Evolutionary conservation across 208 protist species (phyloP).

Genomic region (Crithidia expoeki): DNA sequence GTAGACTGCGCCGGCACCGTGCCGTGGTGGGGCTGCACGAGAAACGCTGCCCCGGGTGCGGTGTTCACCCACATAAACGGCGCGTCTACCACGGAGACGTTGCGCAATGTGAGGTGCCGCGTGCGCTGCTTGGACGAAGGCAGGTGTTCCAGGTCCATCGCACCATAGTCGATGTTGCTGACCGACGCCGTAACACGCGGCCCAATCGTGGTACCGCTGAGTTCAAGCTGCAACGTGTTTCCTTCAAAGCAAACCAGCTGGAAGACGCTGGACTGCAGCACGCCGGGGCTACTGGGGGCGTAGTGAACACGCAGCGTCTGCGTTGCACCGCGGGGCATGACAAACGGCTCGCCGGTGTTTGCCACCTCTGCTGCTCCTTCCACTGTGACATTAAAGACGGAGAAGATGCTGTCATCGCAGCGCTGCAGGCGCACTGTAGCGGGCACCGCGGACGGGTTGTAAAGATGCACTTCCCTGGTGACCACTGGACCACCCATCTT

Average conservation of each 20-base stretch:
- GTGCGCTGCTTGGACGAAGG: slow-evolving; percentile 36
- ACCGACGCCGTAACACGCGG: slow-evolving; percentile 61
- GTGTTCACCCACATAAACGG: slow-evolving; percentile 30
- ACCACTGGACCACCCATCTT: slow-evolving; percentile 32
- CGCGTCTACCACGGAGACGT: slow-evolving; percentile 45
- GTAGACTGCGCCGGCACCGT: slow-evolving; percentile 53
- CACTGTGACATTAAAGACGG: slow-evolving; percentile 48
- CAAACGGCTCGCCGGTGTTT: slow-evolving; percentile 21
- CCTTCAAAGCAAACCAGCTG: slow-evolving; percentile 59
- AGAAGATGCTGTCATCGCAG: slow-evolving; percentile 37
- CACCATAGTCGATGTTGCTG: slow-evolving; percentile 79
- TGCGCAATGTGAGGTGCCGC: slow-evolving; percentile 44
- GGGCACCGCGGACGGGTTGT: slow-evolving; percentile 81
- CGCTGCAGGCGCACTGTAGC: slow-evolving; percentile 53
- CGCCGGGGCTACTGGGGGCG: slow-evolving; percentile 41
- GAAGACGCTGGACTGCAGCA: slow-evolving; percentile 46
- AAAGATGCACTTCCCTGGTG: slow-evolving; percentile 53
- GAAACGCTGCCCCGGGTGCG: slow-evolving; percentile 68
- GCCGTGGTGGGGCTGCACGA: slow-evolving; percentile 50
- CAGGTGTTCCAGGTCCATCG: slow-evolving; percentile 65
- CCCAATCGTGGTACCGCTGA: slow-evolving; percentile 47
- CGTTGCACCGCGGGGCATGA: slow-evolving; percentile 52
- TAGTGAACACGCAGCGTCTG: slow-evolving; percentile 61
- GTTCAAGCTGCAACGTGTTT: slow-evolving; percentile 60
- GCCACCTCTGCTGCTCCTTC: slow-evolving; percentile 2